Conservation (phyloP, 176 grass and related monocot genomes). For the Metroxylon sagu region DNA sequence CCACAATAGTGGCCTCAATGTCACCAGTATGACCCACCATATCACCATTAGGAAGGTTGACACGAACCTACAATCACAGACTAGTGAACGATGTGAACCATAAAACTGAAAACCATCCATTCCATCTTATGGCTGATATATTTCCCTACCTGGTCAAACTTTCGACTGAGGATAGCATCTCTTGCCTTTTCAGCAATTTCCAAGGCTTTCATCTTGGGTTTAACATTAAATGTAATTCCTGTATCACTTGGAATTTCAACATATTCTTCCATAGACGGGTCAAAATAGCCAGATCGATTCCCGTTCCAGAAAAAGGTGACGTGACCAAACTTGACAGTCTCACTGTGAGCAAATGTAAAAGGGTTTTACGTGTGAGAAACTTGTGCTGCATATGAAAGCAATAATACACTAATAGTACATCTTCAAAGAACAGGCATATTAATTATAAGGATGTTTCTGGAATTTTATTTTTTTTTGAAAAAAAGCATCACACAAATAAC, state of each 20-base stretch:
- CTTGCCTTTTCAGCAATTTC: slow-evolving; percentile 89
- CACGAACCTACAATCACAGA: slow-evolving; percentile 58
- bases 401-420: too few species aligned
- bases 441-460: background rate
- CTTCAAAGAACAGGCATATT: too few species aligned
- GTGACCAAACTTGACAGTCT: slow-evolving; percentile 96
- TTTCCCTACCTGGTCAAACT: slow-evolving; percentile 78
- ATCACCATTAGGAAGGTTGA: slow-evolving; percentile 91
- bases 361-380: background rate
- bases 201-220: slow-evolving; percentile 89
- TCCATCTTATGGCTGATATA: background rate
- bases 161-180: slow-evolving; percentile 78
- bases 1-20: slow-evolving; percentile 90
- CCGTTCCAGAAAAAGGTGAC: slow-evolving; percentile 99
- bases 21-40: slow-evolving; percentile 99
- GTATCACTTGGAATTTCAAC: slow-evolving; percentile 86
- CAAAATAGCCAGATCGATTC: slow-evolving; percentile 95
- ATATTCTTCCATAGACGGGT: slow-evolving; percentile 75
- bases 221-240: slow-evolving; percentile 96
- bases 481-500: background rate
- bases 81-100: background rate
- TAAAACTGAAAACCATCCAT: too few species aligned
- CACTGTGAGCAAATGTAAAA: slow-evolving; percentile 38
- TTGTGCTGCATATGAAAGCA: too few species aligned
- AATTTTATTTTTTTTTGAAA: background rate